Conservation (phyloP, 208 protist genomes). For the Trypanosoma mega region DNA sequence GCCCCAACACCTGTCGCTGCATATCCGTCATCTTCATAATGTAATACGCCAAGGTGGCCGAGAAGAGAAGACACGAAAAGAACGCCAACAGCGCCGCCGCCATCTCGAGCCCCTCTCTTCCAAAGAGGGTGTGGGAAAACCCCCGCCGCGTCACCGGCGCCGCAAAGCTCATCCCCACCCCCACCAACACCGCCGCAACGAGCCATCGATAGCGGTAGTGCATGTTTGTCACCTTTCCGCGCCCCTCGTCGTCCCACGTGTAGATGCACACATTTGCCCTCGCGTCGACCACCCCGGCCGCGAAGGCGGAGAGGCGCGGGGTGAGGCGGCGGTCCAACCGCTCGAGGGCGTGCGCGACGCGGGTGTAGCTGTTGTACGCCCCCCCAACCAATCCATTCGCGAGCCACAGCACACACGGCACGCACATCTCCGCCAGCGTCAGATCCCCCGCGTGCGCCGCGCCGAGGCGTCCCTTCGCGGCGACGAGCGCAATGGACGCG, state of each 20-base stretch:
- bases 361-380: slow-evolving; percentile 58
- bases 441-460: slow-evolving; percentile 39
- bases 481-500: slow-evolving; percentile 51
- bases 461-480: slow-evolving; percentile 40
- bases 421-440: slow-evolving; percentile 53
- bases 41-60: slow-evolving; percentile 43
- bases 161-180: slow-evolving; percentile 51
- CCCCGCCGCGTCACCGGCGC: slow-evolving; percentile 55
- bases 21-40: slow-evolving; percentile 79
- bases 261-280: slow-evolving; percentile 66
- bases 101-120: slow-evolving; percentile 32
- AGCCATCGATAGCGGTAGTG: slow-evolving; percentile 75
- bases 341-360: slow-evolving; percentile 66
- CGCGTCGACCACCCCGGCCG: slow-evolving; percentile 66
- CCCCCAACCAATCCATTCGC: slow-evolving; percentile 41
- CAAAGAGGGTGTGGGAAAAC: slow-evolving; percentile 51
- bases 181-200: slow-evolving; percentile 35
- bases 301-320: slow-evolving; percentile 61
- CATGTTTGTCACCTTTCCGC: slow-evolving; percentile 55
- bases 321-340: slow-evolving; percentile 66
- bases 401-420: slow-evolving; percentile 73
- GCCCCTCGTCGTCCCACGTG: slow-evolving; percentile 76
- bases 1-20: slow-evolving; percentile 65
- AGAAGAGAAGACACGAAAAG: slow-evolving; percentile 59
- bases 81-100: slow-evolving; percentile 43